A percentile compares a stretch with the other conserved stretches of the same genome.
phyloP scores from a whole-genome alignment of 805 yeast species.

The Metschnikowia kofuensis region DNA sequence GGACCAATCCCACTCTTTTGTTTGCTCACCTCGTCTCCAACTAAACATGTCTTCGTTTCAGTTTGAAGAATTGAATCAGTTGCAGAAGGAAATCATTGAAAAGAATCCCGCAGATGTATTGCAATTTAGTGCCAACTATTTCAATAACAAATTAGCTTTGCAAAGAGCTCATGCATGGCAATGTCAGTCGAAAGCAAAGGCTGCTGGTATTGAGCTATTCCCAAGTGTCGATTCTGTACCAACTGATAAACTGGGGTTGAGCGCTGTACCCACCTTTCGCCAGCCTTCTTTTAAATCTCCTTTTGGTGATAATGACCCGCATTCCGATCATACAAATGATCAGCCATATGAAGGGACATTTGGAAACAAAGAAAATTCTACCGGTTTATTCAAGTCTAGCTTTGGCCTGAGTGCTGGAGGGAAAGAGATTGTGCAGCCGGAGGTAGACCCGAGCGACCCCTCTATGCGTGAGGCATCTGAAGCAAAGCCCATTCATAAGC shows the following conservation, averaged over 20 bases:
- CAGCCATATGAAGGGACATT: constrained; percentile 18
- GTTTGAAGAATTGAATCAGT: constrained; percentile 55
- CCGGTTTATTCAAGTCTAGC: constrained; percentile 27
- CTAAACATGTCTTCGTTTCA: constrained; percentile 15
- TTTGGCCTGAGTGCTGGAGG: constrained; percentile 19
- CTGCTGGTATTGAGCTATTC: constrained; percentile 49
- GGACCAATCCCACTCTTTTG: not conserved
- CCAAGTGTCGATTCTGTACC: constrained; percentile 36
- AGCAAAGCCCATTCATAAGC: constrained; percentile 25
- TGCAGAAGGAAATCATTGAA: constrained; percentile 51
- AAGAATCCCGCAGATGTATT: constrained; percentile 65
- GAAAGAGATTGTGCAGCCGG: constrained; percentile 15
- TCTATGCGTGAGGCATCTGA: constrained; percentile 12
- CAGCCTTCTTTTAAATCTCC: constrained; percentile 58
- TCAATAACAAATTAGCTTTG: constrained; percentile 56
- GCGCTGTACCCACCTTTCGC: constrained; percentile 25
- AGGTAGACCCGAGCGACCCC: constrained; percentile 19
- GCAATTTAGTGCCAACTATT: constrained; percentile 75
- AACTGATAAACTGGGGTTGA: constrained; percentile 28
- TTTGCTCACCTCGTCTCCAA: constrained; percentile 5
- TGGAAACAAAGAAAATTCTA: constrained; percentile 4
- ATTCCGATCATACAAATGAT: constrained; percentile 42
- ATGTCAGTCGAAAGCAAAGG: constrained; percentile 47
- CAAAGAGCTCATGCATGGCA: constrained; percentile 54
- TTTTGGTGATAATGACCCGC: constrained; percentile 64